Conservation (phyloP, 331 rosid genomes). For the Quercus tomentella region DNA sequence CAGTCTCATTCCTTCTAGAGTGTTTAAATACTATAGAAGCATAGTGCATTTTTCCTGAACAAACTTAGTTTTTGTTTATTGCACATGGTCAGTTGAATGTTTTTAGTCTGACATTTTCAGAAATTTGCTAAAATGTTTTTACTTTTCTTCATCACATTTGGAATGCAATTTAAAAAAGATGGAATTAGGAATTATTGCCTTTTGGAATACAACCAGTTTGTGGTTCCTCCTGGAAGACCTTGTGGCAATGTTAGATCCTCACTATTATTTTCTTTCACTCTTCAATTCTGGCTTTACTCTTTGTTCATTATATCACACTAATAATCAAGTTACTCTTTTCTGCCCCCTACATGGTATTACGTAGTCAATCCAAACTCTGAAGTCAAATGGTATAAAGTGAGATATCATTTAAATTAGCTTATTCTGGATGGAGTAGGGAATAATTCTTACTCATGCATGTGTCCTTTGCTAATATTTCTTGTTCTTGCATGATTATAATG, state of each 20-base stretch:
- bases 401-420: background rate
- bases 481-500: background rate
- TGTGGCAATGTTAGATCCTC: conserved; percentile 7
- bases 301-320: background rate
- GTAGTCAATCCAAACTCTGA: background rate
- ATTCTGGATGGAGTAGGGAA: background rate
- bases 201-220: background rate
- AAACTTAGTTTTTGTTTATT: background rate
- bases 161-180: background rate
- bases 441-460: background rate
- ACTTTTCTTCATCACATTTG: background rate
- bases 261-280: background rate
- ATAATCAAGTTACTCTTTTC: background rate
- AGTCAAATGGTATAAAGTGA: background rate
- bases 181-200: background rate
- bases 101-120: background rate
- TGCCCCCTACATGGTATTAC: background rate
- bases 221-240: too few relatives aligned
- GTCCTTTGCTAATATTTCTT: background rate
- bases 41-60: background rate
- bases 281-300: background rate
- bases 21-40: background rate
- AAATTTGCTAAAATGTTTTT: background rate
- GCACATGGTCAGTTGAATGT: background rate
- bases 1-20: background rate